Evolutionary conservation across 75 land plant species (phyloP).

Genomic region (Cryptomeria japonica): DNA sequence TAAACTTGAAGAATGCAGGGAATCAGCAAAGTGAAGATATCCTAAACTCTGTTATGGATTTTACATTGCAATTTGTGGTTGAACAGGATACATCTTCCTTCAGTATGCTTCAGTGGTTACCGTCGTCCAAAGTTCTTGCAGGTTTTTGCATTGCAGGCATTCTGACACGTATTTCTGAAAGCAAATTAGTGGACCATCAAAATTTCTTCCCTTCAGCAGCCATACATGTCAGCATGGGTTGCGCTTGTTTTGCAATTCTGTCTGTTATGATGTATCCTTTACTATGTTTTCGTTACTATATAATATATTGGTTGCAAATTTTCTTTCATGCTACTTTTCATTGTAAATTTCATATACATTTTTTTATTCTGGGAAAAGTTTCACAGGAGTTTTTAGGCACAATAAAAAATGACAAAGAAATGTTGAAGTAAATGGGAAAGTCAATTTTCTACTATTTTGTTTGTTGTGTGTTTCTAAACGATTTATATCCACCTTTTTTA

Average conservation of each 20-base stretch:
- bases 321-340: conserved; percentile 8
- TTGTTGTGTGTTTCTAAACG: neutral
- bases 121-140: conserved; percentile 60
- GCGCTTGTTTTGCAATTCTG: conserved; percentile 56
- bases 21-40: neutral
- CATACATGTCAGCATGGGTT: conserved; percentile 70
- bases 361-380: neutral
- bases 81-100: conserved; percentile 58
- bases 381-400: neutral
- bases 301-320: neutral
- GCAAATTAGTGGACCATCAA: conserved; percentile 55
- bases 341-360: neutral
- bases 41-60: neutral
- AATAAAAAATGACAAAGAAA: neutral
- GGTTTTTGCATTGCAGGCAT: conserved; percentile 51
- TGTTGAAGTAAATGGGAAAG: neutral
- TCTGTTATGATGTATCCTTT: conserved; percentile 56
- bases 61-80: conserved; percentile 12
- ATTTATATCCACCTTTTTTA: neutral
- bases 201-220: conserved; percentile 50
- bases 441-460: neutral
- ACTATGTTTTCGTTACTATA: conserved; percentile 6
- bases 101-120: conserved; percentile 59
- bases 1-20: neutral
- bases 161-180: conserved; percentile 60